phyloP scores from a whole-genome alignment of 2,329 filamentous ascomycete species.

The Coleophoma crateriformis region DNA sequence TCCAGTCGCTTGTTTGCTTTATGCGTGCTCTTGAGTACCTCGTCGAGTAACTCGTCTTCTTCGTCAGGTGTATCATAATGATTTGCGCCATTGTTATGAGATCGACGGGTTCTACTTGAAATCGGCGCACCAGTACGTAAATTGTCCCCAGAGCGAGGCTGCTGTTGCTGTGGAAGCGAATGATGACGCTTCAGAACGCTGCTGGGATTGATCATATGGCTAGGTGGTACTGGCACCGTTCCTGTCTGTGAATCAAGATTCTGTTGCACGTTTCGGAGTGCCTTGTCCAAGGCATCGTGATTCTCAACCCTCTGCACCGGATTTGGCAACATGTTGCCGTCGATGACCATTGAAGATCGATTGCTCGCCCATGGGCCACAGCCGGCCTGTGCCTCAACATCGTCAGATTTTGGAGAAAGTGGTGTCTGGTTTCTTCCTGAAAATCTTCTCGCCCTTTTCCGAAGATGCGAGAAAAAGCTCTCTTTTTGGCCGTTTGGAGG shows the following conservation, averaged over 20 bases:
- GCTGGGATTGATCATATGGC: constrained; percentile 43
- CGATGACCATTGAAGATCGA: constrained; percentile 76
- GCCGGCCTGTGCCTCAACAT: constrained; percentile 87
- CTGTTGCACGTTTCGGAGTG: constrained; percentile 48
- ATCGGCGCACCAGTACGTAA: constrained; percentile 54
- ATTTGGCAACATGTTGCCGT: constrained; percentile 38
- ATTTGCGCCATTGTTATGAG: constrained; percentile 68
- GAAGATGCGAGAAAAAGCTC: constrained; percentile 95
- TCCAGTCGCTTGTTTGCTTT: constrained; percentile 70
- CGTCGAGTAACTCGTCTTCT: constrained; percentile 91
- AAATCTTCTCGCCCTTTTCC: constrained; percentile 86
- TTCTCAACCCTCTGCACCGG: constrained; percentile 48
- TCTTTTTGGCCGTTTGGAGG: constrained; percentile 80
- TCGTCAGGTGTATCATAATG: constrained; percentile 94
- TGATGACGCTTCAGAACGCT: constrained; percentile 59
- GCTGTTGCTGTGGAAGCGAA: constrained; percentile 57
- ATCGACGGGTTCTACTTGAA: constrained; percentile 74
- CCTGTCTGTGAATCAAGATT: constrained; percentile 34
- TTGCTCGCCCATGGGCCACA: constrained; percentile 87
- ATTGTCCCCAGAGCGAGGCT: constrained; percentile 51
- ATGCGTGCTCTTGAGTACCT: constrained; percentile 74
- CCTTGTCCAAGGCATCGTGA: constrained; percentile 56
- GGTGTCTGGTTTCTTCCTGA: constrained; percentile 86
- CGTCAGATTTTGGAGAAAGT: constrained; percentile 73
- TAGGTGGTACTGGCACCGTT: constrained; percentile 42